These are phyloP conservation scores for Sparassis latifolia DNA, from an alignment of 1,284 basidiomycete species.

Conservation along the genomic window DNA sequence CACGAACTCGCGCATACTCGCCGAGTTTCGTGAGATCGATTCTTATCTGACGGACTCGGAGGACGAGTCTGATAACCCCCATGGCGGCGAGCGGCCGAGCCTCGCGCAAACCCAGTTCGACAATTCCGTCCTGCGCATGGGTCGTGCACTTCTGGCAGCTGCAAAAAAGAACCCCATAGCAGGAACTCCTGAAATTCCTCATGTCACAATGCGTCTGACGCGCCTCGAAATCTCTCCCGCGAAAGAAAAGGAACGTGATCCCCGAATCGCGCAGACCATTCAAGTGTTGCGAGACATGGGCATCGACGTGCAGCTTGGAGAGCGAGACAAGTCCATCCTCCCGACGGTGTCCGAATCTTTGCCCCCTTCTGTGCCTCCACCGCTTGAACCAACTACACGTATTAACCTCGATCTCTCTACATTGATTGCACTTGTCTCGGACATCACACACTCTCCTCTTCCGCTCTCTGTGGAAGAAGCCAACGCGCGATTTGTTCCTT, in stretches of 20 bases:
- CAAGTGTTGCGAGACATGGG: slow-evolving; percentile 51
- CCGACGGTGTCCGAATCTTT: slow-evolving; percentile 7
- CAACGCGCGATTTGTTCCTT: slow-evolving; percentile 52
- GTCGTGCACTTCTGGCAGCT: slow-evolving; percentile 52
- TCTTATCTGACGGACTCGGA: slow-evolving; percentile 71
- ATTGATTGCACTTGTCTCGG: slow-evolving; percentile 77
- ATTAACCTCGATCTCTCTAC: slow-evolving; percentile 80
- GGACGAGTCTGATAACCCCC: slow-evolving; percentile 36
- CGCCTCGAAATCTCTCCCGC: slow-evolving; percentile 50
- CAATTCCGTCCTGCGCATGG: slow-evolving; percentile 67
- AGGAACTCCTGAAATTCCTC: slow-evolving; percentile 24
- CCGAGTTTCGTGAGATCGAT: slow-evolving; percentile 78
- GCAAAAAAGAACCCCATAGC: slow-evolving; percentile 45
- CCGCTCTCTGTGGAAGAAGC: slow-evolving; percentile 55
- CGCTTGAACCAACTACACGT: slow-evolving; percentile 39
- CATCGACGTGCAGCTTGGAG: slow-evolving; percentile 63
- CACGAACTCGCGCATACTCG: slow-evolving; percentile 67
- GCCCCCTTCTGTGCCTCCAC: slow-evolving; percentile 6
- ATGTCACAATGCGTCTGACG: slow-evolving; percentile 61
- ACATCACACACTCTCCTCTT: slow-evolving; percentile 69
- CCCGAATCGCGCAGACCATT: slow-evolving; percentile 59
- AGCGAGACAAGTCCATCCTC: slow-evolving; percentile 31
- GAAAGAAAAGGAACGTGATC: slow-evolving; percentile 34
- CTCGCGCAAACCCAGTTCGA: slow-evolving; percentile 51
- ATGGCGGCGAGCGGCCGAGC: slow-evolving; percentile 23